Evolutionary conservation across 1,284 basidiomycete genomes (phyloP), one percentile per base, ranked within the genome.

Genomic region (Fomitiporia mediterranea): DNA sequence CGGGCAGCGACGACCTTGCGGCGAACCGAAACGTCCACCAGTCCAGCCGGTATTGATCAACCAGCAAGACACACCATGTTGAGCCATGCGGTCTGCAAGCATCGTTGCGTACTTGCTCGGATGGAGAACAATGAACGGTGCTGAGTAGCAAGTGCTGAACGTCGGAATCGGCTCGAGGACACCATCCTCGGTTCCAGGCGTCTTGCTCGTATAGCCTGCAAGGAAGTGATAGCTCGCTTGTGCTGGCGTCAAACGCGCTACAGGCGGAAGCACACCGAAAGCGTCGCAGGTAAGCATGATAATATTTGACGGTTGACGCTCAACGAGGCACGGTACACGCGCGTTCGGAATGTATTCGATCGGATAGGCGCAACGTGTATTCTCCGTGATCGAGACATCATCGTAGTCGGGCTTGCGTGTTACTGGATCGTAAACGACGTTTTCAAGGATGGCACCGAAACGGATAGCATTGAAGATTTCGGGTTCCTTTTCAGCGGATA

Each of bases 41-140:
- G 91, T 90, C 96, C 96, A 99, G 67, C 96, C 96, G 19, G 96
- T 98, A 87, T 99, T 98, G 83, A 99, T 92, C 68, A 99, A 82
- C 93, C 93, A 99, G 79, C 95, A 98, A 74, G 96, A 76, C 68
- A 94, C 94, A 61, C 93, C 84, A 77, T 91, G 81, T 74, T 88
- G 83, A 58, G 86, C 75, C 96, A 99, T 99, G 68, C 91, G 86
- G 69, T 94, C 88, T 7, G 96, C 94, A 64, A 99, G 82, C 97
- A 99, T 99, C 72, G 88, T 82, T 51, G 96, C 96, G 74, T 99
- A 99, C 62, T 93, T 87, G 53, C 88, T 84, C 53, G 93, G 93
- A 76, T 97, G 95, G 59, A 98, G 90, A 63, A 98, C 90, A 69
- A 99, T 97, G 83, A 99, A 99, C 30, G 97, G 96, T 60, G 97